A percentile compares a stretch with the other conserved stretches of the same genome.
These are phyloP conservation scores for Seiridium cupressi DNA, from an alignment of 2,329 filamentous ascomycete species.

Conservation along the genomic window DNA sequence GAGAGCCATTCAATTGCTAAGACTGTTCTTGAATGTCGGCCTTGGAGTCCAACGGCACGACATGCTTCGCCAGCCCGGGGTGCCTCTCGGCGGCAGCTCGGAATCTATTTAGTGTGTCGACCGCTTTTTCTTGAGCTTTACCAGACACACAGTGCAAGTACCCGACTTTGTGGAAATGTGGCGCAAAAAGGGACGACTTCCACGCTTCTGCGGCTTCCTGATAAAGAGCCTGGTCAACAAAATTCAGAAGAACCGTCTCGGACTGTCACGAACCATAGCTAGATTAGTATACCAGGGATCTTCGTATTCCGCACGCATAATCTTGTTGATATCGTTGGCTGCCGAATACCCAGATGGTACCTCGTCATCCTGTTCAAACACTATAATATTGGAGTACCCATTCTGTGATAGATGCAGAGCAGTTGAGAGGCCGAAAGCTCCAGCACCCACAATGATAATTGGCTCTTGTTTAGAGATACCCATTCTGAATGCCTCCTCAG, in stretches of 20 bases:
- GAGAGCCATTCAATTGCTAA: neutral
- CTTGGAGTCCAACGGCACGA: neutral
- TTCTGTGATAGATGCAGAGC: neutral
- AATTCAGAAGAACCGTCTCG: neutral
- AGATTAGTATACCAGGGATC: neutral
- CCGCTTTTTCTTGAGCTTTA: neutral
- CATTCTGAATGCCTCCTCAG: neutral
- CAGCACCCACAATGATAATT: conserved; percentile 5
- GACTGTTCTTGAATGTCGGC: neutral
- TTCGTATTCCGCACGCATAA: conserved; percentile 3
- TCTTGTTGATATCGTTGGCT: conserved; percentile 1
- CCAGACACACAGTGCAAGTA: neutral
- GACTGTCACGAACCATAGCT: neutral
- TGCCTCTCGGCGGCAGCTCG: neutral
- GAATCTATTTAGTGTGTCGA: neutral
- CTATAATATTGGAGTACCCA: conserved; percentile 1
- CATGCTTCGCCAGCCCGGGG: neutral
- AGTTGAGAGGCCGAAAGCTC: neutral
- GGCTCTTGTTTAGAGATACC: neutral
- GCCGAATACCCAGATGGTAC: neutral
- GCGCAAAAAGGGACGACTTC: neutral
- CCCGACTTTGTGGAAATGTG: neutral
- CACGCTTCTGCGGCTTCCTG: neutral
- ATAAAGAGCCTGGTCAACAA: neutral
- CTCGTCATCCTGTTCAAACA: conserved; percentile 2